Percentiles rank a stretch among this genome's conserved stretches.
These are phyloP conservation scores for Ulota crispa DNA, from an alignment of 225 moss, liverwort and hornwort genomes.

Conservation along the genomic window DNA sequence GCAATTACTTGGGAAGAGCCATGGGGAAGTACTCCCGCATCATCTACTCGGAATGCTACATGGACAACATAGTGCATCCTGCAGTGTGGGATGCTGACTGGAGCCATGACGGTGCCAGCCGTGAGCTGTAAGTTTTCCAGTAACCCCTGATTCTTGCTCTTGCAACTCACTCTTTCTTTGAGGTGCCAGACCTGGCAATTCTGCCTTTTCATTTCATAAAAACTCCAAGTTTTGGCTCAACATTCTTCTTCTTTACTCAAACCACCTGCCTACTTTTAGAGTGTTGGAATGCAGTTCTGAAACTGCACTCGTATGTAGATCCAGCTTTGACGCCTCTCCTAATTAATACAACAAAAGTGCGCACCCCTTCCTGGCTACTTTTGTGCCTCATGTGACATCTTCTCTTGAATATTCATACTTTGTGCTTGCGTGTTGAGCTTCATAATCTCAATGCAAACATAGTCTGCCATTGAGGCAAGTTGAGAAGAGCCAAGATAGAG, in stretches of 20 bases:
- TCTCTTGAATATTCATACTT: neutral
- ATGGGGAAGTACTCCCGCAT: conserved; percentile 58
- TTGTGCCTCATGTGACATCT: neutral
- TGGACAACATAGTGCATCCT: conserved; percentile 49
- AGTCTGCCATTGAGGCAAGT: too few relatives aligned
- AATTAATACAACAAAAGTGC: neutral
- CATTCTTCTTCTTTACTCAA: neutral
- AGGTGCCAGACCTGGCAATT: neutral
- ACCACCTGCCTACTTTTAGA: neutral
- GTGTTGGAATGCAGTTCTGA: neutral
- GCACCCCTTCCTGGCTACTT: neutral
- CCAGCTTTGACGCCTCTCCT: neutral
- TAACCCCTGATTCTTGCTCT: neutral
- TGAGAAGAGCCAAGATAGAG: too few relatives aligned
- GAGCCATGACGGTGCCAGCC: conserved; percentile 32
- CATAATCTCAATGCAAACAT: neutral
- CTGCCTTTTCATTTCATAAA: neutral
- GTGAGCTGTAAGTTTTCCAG: conserved; percentile 41
- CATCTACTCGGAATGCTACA: conserved; percentile 58
- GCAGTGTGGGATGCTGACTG: conserved; percentile 63
- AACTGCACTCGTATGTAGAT: neutral
- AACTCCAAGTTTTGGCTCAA: neutral
- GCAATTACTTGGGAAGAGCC: conserved; percentile 61
- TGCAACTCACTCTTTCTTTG: neutral
- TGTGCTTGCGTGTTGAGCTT: neutral